Base-by-base conservation (phyloP, 306 rosid genomes). In the Cicer judaicum region DNA sequence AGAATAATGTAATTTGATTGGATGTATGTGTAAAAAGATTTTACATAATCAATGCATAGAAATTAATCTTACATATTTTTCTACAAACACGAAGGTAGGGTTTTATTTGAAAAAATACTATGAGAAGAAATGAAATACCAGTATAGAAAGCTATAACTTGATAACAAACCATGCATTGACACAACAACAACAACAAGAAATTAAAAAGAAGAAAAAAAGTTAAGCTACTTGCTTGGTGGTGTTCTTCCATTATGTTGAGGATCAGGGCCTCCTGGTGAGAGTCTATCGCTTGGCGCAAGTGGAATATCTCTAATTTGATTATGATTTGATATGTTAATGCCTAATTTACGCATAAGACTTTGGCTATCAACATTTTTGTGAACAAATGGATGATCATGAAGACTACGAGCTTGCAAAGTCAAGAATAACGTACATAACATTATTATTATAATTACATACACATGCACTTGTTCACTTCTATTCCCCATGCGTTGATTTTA, bases 201-300 rank as follows among this genome's bases (percentile, higher is more conserved):
- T n/a, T n/a, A 21, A 21, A 2, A 21, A 21, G 24, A 21, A 21
- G 2, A 21, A 21, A 41, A 4, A 34, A 12, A 36, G 7, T 59
- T 12, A 70, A 72, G 8, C n/a, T 49, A 55, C 40, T 56, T 41
- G 2, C 2, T 55, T 53, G 41, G 64, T 16, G 80, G 77, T 60
- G 54, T 10, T 65, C 40, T 50, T 47, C 16, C 29, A 76, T 87
- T 80, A 60, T 88, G 92, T 61, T 78, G 80, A 61, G 78, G 84
- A 75, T 88, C 81, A 13, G 90, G 90, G 64, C 90, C 92, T 40
- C 84, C 88, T 0, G 88, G 92, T 7, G 85, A 69, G 44, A 44
- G 59, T 70, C 88, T 82, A 80, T 84, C 89, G 41, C 18, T 75
- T 64, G 39, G 7, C 6, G 44, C 18, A 42, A 13, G 67, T 48